These are phyloP conservation scores for Extremus antarcticus DNA, from an alignment of 495 filamentous ascomycete species.

Conservation along the genomic window DNA sequence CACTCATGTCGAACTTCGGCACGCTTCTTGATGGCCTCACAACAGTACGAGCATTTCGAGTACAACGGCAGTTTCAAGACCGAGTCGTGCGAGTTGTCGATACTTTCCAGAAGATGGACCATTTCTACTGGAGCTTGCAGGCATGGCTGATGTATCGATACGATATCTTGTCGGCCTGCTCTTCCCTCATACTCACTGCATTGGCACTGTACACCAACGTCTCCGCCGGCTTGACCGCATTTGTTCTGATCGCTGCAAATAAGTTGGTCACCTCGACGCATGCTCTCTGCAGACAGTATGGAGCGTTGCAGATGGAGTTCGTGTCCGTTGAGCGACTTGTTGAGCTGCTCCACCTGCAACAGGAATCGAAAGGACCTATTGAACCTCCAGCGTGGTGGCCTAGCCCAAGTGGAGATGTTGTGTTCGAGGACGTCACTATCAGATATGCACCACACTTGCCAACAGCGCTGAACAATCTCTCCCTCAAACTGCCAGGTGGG, in stretches of 20 bases:
- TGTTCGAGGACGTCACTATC: constrained; percentile 65
- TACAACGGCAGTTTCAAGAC: constrained; percentile 62
- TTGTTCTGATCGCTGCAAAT: constrained; percentile 53
- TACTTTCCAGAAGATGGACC: constrained; percentile 81
- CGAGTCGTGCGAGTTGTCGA: constrained; percentile 66
- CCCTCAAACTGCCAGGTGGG: constrained; percentile 60
- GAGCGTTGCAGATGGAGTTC: constrained; percentile 79
- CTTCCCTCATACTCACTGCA: constrained; percentile 59
- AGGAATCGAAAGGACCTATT: constrained; percentile 55
- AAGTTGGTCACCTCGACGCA: constrained; percentile 61
- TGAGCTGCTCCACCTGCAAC: constrained; percentile 62
- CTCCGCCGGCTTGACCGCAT: constrained; percentile 64
- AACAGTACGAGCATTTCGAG: constrained; percentile 67
- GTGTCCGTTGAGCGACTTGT: constrained; percentile 77
- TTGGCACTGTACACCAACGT: constrained; percentile 59
- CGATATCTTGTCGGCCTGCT: constrained; percentile 55
- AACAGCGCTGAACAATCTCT: constrained; percentile 52
- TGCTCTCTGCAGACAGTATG: constrained; percentile 60
- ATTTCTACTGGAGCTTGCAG: constrained; percentile 83
- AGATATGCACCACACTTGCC: constrained; percentile 67
- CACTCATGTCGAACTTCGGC: constrained; percentile 77
- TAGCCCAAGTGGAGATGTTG: constrained; percentile 52
- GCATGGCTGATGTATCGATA: constrained; percentile 73
- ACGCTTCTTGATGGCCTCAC: constrained; percentile 66
- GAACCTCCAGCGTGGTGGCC: constrained; percentile 69